Percentiles rank a stretch among this genome's conserved stretches.
These are phyloP conservation scores for Macaranga tanarius DNA, from an alignment of 441 rosid species.

Conservation along the genomic window DNA sequence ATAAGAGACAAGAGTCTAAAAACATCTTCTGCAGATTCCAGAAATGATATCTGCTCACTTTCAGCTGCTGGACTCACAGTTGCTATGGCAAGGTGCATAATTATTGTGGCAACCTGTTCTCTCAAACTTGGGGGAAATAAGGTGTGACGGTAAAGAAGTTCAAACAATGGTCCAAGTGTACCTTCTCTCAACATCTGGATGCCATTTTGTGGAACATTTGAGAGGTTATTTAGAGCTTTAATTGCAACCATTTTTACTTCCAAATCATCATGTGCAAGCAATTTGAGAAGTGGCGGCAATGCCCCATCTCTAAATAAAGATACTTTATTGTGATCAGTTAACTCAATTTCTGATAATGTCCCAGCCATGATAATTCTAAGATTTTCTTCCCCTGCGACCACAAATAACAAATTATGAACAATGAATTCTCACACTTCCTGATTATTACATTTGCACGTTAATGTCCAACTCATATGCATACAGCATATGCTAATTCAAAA, in stretches of 20 bases:
- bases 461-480: neutral
- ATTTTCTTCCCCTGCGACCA: constrained; percentile 11
- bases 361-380: constrained; percentile 30
- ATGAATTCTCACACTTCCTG: neutral
- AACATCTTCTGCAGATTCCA: constrained; percentile 38
- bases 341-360: constrained; percentile 37
- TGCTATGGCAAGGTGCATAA: constrained; percentile 41
- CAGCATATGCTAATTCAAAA: neutral
- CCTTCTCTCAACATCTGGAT: constrained; percentile 40
- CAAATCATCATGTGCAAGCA: constrained; percentile 31
- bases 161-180: constrained; percentile 32
- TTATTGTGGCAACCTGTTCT: constrained; percentile 34
- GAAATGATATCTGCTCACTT: constrained; percentile 27
- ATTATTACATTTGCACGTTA: neutral
- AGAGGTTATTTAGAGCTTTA: constrained; percentile 37
- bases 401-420: neutral
- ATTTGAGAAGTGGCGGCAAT: constrained; percentile 32
- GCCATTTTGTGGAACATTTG: constrained; percentile 36
- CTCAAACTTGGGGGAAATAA: constrained; percentile 34
- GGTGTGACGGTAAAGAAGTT: constrained; percentile 40
- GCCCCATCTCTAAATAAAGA: constrained; percentile 37
- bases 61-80: constrained; percentile 24
- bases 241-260: constrained; percentile 33
- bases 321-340: constrained; percentile 36
- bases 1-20: constrained; percentile 37